These are phyloP conservation scores for Calamus simplicifolius DNA, from an alignment of 176 grass and related monocot species.

Conservation along the genomic window DNA sequence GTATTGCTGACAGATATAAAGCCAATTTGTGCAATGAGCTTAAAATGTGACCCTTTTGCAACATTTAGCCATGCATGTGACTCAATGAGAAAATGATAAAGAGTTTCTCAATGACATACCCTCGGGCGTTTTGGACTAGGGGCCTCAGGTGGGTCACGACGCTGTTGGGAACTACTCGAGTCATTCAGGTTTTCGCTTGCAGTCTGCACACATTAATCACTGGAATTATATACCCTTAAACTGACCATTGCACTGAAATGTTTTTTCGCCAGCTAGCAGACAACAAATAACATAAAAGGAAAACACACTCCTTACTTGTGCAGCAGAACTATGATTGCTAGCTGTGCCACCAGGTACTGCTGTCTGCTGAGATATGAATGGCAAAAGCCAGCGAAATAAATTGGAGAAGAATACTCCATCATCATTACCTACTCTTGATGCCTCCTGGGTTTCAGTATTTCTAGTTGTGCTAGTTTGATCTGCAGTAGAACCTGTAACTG, in stretches of 20 bases:
- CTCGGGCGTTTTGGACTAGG: constrained; percentile 75
- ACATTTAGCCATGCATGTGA: too few relatives aligned
- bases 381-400: constrained; percentile 73
- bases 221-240: not conserved
- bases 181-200: constrained; percentile 36
- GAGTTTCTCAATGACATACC: constrained; percentile 23
- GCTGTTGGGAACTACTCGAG: constrained; percentile 38
- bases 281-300: constrained; percentile 1
- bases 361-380: constrained; percentile 60
- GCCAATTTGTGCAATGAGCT: too few relatives aligned
- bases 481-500: constrained; percentile 22
- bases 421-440: constrained; percentile 36
- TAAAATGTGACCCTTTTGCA: too few relatives aligned
- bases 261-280: too few relatives aligned
- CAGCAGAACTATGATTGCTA: constrained; percentile 1
- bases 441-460: constrained; percentile 30
- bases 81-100: too few relatives aligned
- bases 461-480: constrained; percentile 24
- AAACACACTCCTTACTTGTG: constrained; percentile 18
- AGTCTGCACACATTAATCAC: constrained; percentile 26
- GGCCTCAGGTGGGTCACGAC: constrained; percentile 40
- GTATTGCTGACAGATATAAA: too few relatives aligned
- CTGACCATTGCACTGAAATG: not conserved
- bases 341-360: constrained; percentile 17
- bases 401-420: constrained; percentile 72